A percentile compares a stretch with the other conserved stretches of the same genome.
Evolutionary conservation across 2,329 filamentous ascomycete genomes (phyloP).

Genomic region (Blastomyces percursus): DNA sequence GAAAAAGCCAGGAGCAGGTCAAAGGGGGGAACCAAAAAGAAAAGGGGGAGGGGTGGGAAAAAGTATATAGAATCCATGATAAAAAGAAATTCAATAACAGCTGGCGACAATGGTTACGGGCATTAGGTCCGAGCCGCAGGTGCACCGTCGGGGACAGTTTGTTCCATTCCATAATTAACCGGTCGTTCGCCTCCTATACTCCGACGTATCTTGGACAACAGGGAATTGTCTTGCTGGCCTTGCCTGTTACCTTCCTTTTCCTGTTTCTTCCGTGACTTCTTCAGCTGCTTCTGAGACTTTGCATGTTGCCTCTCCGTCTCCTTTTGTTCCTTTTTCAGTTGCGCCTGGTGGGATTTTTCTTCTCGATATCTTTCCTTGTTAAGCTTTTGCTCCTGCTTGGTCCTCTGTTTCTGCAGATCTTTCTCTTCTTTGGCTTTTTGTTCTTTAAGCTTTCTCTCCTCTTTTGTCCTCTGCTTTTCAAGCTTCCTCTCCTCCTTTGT

Average conservation of each 20-base stretch:
- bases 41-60: no score
- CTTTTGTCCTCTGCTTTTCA: conserved; percentile 6
- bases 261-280: background rate
- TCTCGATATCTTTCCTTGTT: background rate
- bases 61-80: background rate
- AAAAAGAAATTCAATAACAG: background rate
- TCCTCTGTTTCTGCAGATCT: background rate
- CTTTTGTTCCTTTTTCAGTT: background rate
- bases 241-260: background rate
- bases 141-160: background rate
- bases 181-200: background rate
- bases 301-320: background rate
- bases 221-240: background rate
- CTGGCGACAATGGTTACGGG: background rate
- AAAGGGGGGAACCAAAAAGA: background rate
- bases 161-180: background rate
- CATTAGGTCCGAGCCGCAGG: background rate
- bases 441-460: conserved; percentile 9
- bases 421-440: conserved; percentile 5
- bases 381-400: background rate
- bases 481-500: conserved; percentile 9
- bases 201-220: background rate
- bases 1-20: no score
- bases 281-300: background rate
- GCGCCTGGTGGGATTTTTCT: background rate